Base-by-base conservation (phyloP, 2,329 filamentous ascomycete genomes). In the Albifimbria verrucaria region DNA sequence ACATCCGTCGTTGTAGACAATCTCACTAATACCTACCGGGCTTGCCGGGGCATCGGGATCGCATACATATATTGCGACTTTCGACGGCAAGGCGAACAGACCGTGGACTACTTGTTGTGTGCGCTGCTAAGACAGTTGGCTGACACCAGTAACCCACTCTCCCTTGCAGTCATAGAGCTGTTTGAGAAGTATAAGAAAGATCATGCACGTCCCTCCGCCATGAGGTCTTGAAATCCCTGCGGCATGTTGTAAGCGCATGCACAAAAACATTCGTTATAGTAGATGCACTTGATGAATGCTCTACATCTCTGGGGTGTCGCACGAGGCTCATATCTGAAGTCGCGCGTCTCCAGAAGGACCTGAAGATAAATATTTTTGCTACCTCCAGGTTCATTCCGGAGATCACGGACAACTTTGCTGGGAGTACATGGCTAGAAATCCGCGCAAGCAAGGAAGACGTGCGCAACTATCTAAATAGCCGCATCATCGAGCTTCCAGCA, bases 231-330 rank as follows among this genome's bases (percentile, higher is more conserved):
- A 36, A 7, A 2, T 2, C 22, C 2, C 55, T 65, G 1, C 36
- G 39, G 7, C 15, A 9, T 9, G 15, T 32, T 32, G 15, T 32
- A 9, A 9, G 9, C 15, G 5, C 15, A 4, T 39, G 4, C 18
- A 17, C 32, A 12, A 5, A n/a, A 12, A 44, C 55, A 0, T 65
- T 62, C 10, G 45, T 65, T 2, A 21, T 62, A 0, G 2, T 63
- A 1, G 63, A 67, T 24, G 63, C 59, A 0, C 59, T 71, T 0
- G 63, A 67, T 10, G 61, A 67, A 36, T 64, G 54, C 15, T 43
- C 48, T 1, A 0, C 4, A 0, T 5, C 26, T 10, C 18, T 47
- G 4, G 45, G 25, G 0, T 49, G 20, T 7, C 32, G 46, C 6
- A 7, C 11, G 4, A 25, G 1, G 0, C 28, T 65, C 10, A 25